phyloP scores from a whole-genome alignment of 2,329 filamentous ascomycete genomes.

The Nemania sp. region DNA sequence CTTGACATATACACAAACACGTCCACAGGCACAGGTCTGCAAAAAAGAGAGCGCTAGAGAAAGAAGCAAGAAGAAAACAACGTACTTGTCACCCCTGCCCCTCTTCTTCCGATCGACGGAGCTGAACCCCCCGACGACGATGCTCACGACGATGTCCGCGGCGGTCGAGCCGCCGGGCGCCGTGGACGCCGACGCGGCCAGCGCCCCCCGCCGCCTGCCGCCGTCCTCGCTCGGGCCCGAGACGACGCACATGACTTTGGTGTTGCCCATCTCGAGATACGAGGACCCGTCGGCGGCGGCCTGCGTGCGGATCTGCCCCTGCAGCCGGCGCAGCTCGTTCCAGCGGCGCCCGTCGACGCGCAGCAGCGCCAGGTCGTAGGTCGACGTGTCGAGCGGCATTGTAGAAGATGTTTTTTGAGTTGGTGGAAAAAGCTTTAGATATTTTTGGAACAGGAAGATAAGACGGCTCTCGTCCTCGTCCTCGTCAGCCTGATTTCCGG shows the following conservation, averaged over 20 bases:
- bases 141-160: constrained; percentile 77
- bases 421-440: too few species aligned
- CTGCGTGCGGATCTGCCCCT: constrained; percentile 90
- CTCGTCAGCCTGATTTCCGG: too few species aligned
- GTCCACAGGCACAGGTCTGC: background rate
- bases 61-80: constrained; percentile 25
- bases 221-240: constrained; percentile 77
- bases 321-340: constrained; percentile 92
- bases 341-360: constrained; percentile 86
- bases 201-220: constrained; percentile 42
- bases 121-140: constrained; percentile 86
- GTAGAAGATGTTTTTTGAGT: constrained; percentile 19
- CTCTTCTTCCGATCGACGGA: constrained; percentile 82
- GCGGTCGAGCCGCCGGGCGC: constrained; percentile 44
- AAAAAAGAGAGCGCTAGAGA: too few species aligned
- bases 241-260: constrained; percentile 92
- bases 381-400: constrained; percentile 95
- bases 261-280: constrained; percentile 97
- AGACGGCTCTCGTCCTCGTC: too few species aligned
- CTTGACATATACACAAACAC: too few species aligned
- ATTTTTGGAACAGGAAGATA: too few species aligned
- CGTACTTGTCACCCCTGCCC: constrained; percentile 77
- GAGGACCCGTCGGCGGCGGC: constrained; percentile 89
- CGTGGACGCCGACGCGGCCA: constrained; percentile 17
- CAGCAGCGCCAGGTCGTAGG: constrained; percentile 83